Conservation (phyloP, 106 monocot genomes). For the Apostasia ramifera region DNA sequence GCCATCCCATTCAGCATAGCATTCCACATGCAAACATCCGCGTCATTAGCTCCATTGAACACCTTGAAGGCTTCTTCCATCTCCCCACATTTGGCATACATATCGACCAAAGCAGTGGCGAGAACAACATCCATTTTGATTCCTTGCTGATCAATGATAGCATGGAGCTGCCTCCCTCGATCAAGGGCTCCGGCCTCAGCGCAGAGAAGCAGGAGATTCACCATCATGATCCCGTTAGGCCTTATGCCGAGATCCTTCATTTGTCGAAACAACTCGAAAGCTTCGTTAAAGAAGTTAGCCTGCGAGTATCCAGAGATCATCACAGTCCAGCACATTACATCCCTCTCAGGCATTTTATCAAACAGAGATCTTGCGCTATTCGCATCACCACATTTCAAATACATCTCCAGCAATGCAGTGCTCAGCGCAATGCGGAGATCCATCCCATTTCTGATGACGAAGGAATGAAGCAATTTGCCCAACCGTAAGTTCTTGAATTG, state of each 20-base stretch:
- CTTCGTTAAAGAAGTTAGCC: slow-evolving; percentile 17
- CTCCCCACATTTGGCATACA: slow-evolving; percentile 64
- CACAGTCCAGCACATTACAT: slow-evolving; percentile 40
- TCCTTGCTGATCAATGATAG: slow-evolving; percentile 27
- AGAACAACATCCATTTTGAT: slow-evolving; percentile 33
- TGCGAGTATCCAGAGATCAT: slow-evolving; percentile 53
- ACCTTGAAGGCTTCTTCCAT: slow-evolving; percentile 24
- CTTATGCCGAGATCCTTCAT: slow-evolving; percentile 35
- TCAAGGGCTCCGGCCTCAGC: slow-evolving; percentile 42
- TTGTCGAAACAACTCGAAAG: slow-evolving; percentile 28
- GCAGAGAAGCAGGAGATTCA: slow-evolving; percentile 28
- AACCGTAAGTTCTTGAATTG: slow-evolving; percentile 9
- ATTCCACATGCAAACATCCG: slow-evolving; percentile 61
- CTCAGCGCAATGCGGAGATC: slow-evolving; percentile 16
- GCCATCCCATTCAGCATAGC: slow-evolving; percentile 61
- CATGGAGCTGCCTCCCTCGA: slow-evolving; percentile 48
- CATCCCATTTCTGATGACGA: slow-evolving; percentile 35
- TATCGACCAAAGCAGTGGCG: slow-evolving; percentile 46
- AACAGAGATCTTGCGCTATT: slow-evolving; percentile 40
- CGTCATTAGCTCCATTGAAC: slow-evolving; percentile 15
- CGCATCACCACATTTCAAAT: slow-evolving; percentile 39
- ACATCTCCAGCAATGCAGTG: slow-evolving; percentile 58
- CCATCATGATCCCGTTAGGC: slow-evolving; percentile 44
- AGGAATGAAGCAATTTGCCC: slow-evolving; percentile 42
- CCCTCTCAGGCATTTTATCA: slow-evolving; percentile 32